phyloP scores from a whole-genome alignment of 2,329 filamentous ascomycete species.

The Diaporthe helianthi region DNA sequence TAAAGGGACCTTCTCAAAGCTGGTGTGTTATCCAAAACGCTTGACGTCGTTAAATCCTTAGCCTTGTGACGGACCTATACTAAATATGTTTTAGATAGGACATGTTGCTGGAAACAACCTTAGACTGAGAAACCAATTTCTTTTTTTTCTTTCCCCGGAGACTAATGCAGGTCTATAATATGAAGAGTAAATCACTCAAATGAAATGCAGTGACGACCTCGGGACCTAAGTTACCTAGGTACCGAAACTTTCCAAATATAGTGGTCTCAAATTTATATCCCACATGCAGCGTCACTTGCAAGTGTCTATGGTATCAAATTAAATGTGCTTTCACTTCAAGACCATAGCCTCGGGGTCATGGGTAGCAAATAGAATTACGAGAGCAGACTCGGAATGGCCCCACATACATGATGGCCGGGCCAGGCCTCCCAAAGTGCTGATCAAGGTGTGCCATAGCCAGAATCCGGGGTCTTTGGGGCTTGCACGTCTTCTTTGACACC shows the following conservation, averaged over 20 bases:
- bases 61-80: not conserved
- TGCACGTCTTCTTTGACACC: not conserved
- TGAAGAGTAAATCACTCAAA: too few species aligned
- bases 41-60: not conserved
- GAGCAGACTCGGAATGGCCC: not conserved
- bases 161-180: too few species aligned
- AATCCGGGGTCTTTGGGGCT: conserved; percentile 20
- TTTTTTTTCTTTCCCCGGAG: too few species aligned
- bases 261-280: too few species aligned
- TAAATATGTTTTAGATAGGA: too few species aligned
- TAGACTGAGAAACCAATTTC: too few species aligned
- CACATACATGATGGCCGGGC: too few species aligned
- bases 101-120: too few species aligned
- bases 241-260: not conserved
- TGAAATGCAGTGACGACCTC: too few species aligned
- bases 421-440: not conserved
- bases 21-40: not conserved
- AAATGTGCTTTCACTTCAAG: not conserved
- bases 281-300: too few species aligned
- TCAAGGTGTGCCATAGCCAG: conserved; percentile 40
- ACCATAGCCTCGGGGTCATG: not conserved
- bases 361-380: not conserved
- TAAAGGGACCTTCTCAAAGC: not conserved
- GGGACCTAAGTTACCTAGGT: too few species aligned
- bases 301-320: not conserved